Base-by-base conservation (phyloP, 2,329 filamentous ascomycete species). In the Claviceps africana region DNA sequence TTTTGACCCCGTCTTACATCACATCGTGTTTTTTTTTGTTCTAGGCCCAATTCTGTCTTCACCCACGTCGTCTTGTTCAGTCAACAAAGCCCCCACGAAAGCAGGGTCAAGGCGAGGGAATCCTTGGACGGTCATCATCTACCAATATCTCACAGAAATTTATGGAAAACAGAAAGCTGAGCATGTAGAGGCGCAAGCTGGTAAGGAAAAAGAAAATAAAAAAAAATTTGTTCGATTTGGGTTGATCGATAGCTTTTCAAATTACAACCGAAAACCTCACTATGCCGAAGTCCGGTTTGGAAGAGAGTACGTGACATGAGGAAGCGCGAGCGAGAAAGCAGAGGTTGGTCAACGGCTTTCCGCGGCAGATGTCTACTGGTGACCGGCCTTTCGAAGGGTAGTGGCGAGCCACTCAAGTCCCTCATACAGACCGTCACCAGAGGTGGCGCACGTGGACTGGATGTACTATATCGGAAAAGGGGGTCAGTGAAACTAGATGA, bases 381-480 rank as follows among this genome's bases (percentile, higher is more conserved):
- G 76, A 64, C 77, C 78, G 65, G 78, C 75, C 80, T 90, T 90
- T 72, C 84, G 82, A 72, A 93, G 82, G 66, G 85, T 86, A 70
- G 81, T 84, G 70, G 85, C 85, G 67, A 90, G 83, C 86, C 87
- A 91, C 77, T 91, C 90, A 66, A 97, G 88, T 83, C 91, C 91
- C 77, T 97, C 91, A 75, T 97, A 97, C 66, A 97, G 86, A 88
- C 91, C 91, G 73, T 97, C 93, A 81, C 91, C 91, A 61, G 90
- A 95, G 63, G 93, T 97, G 72, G 91, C 91, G 78, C 91, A 97
- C 70, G 93, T 97, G 60, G 91, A 95, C 89, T 97, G 91, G 75
- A 97, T 97, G 81, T 94, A 97, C 91, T 90, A 60, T 51, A 47
- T 50, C 17, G 33, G 17, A n/a, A n/a, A n/a, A n/a, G 19, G 15